These are phyloP conservation scores for Bondarzewia mesenterica DNA, from an alignment of 1,284 basidiomycete species.

Conservation along the genomic window DNA sequence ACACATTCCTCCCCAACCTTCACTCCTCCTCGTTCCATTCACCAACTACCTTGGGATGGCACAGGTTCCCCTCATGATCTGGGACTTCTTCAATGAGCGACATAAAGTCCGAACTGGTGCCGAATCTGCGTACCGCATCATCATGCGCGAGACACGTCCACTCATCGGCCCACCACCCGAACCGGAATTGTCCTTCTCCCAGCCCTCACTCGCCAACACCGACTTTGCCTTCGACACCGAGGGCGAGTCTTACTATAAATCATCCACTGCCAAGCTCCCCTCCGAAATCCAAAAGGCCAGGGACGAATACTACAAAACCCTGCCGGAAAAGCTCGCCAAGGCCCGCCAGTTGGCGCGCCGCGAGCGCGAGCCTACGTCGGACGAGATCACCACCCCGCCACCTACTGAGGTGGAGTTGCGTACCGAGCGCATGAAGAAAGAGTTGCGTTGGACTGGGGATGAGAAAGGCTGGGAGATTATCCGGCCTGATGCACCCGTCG, in stretches of 20 bases:
- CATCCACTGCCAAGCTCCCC: slow-evolving; percentile 47
- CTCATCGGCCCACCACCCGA: slow-evolving; percentile 37
- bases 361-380: slow-evolving; percentile 78
- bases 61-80: slow-evolving; percentile 86
- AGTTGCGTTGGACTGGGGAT: slow-evolving; percentile 75
- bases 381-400: slow-evolving; percentile 76
- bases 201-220: slow-evolving; percentile 21
- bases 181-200: slow-evolving; percentile 13
- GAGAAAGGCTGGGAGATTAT: slow-evolving; percentile 75
- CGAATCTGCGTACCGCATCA: slow-evolving; percentile 73
- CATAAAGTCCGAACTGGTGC: slow-evolving; percentile 71
- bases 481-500: slow-evolving; percentile 49
- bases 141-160: slow-evolving; percentile 59
- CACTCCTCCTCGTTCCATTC: slow-evolving; percentile 85
- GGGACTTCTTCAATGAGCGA: slow-evolving; percentile 91
- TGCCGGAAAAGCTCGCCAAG: slow-evolving; percentile 62
- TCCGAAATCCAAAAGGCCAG: slow-evolving; percentile 64
- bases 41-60: slow-evolving; percentile 80
- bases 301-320: slow-evolving; percentile 70
- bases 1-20: slow-evolving; percentile 69
- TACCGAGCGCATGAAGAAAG: slow-evolving; percentile 80
- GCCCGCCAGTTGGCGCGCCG: slow-evolving; percentile 75
- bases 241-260: slow-evolving; percentile 66
- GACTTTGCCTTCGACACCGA: slow-evolving; percentile 75
- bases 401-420: slow-evolving; percentile 83